Base-by-base conservation (phyloP, 306 rosid species). In the Rubus parviflorus region DNA sequence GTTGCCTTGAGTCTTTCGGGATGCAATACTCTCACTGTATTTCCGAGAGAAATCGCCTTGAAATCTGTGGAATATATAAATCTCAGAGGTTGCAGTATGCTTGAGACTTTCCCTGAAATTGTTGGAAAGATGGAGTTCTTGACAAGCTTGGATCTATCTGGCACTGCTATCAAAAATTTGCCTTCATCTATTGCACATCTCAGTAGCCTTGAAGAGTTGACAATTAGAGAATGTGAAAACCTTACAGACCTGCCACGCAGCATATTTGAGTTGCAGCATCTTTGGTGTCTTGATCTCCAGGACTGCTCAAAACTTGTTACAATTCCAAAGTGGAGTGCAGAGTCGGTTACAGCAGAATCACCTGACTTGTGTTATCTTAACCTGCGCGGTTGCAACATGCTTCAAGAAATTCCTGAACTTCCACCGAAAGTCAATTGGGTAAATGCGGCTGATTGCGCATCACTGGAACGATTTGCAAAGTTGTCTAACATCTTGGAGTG, bases 401-500 rank as follows among this genome's bases (percentile, higher is more conserved):
- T 67, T 10, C 17, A 11, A 23, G 72, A 67, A 42, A 67, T 67
- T 67, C 52, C 52, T n/a, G 37, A 42, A 20, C 72, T 67, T 20
- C 72, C 72, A 22, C 72, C 11, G 0, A 42, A 68, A 46, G 10
- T 43, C 0, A 2, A 46, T 2, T 3, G 2, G 23, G 53, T 43
- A 10, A 2, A 12, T 20, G 72, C 15, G 5, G 3, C 19, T n/a
- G 72, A 22, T 20, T 68, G 72, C 11, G 2, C 12, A 20, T 43
- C 37, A 19, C 1, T 43, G 53, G 10, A 12, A 43, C 11, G 37
- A 68, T 43, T 68, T 66, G 46, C 72, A 10, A 68, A 68, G 5
- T 12, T 68, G 19, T 11, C 19, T 4, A n/a, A 68, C 37, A 12
- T 68, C 23, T 43, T 68, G 52, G 17, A 42, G 8, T 19, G 3